Evolutionary conservation across 495 filamentous ascomycete species (phyloP).

Genomic region (Neurospora sp.): DNA sequence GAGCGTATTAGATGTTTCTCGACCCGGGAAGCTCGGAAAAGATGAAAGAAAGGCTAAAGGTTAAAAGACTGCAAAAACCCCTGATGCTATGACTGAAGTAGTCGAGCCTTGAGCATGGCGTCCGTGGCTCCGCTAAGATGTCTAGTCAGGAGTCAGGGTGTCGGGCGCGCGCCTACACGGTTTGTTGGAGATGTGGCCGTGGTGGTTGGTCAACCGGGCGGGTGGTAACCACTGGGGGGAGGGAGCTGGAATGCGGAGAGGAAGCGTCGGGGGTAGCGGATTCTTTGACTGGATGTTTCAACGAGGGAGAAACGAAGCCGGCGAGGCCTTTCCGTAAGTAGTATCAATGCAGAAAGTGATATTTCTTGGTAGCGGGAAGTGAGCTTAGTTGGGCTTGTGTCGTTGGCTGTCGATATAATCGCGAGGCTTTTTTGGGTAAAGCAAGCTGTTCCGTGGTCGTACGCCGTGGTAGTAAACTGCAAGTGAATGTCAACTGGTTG

Average conservation of each 20-base stretch:
- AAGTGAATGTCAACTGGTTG: not conserved
- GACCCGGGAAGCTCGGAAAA: not conserved
- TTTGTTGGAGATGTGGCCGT: not conserved
- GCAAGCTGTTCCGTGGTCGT: not conserved
- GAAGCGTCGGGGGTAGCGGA: not conserved
- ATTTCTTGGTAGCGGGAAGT: not conserved
- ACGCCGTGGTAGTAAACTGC: not conserved
- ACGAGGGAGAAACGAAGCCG: not conserved
- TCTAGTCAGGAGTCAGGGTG: not conserved
- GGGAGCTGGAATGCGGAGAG: not conserved
- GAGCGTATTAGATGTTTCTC: not conserved
- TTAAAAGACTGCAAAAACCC: not conserved
- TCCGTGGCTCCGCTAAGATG: not conserved
- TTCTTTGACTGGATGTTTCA: not conserved
- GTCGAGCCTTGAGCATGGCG: not conserved
- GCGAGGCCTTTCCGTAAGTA: not conserved
- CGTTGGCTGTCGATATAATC: not conserved
- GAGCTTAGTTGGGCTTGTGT: not conserved
- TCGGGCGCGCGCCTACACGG: not conserved
- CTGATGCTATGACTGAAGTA: not conserved
- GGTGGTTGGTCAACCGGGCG: not conserved
- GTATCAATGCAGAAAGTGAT: not conserved
- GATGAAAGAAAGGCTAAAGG: not conserved
- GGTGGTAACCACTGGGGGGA: not conserved
- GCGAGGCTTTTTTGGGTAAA: not conserved